These are phyloP conservation scores for Ganoderma multipileum DNA, from an alignment of 1,284 basidiomycete genomes.

Conservation along the genomic window DNA sequence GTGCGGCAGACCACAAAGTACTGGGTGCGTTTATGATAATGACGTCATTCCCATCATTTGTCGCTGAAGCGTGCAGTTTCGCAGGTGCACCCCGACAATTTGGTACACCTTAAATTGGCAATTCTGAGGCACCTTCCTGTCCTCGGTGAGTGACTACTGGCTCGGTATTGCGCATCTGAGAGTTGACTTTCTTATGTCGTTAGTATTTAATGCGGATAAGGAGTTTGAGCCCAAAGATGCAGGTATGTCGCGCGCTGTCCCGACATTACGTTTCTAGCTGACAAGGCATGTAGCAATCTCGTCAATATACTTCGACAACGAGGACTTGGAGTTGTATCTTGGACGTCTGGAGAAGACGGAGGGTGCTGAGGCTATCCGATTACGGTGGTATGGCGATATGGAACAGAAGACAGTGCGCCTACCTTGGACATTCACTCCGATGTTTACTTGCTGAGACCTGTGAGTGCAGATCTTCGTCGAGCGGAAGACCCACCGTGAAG, in stretches of 20 bases:
- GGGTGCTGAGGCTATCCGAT: slow-evolving; percentile 95
- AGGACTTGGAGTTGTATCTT: slow-evolving; percentile 97
- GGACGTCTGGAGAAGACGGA: slow-evolving; percentile 98
- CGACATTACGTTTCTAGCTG: slow-evolving; percentile 1
- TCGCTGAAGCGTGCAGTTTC: slow-evolving; percentile 1
- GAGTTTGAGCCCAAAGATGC: slow-evolving; percentile 92
- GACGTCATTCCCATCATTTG: slow-evolving; percentile 2
- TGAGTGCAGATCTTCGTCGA: slow-evolving; percentile 89
- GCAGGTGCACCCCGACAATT: slow-evolving; percentile 91
- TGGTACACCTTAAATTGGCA: slow-evolving; percentile 95
- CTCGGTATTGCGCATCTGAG: background rate
- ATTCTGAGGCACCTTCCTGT: slow-evolving; percentile 95
- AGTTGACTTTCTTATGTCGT: slow-evolving; percentile 23
- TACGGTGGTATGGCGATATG: slow-evolving; percentile 98
- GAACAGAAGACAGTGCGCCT: slow-evolving; percentile 73
- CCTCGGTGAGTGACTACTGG: slow-evolving; percentile 61
- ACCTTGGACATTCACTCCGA: background rate
- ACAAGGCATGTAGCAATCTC: slow-evolving; percentile 66
- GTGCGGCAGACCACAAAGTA: slow-evolving; percentile 99
- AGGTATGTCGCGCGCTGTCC: slow-evolving; percentile 51
- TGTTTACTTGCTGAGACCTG: background rate
- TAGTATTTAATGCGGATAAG: slow-evolving; percentile 96
- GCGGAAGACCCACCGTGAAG: slow-evolving; percentile 98
- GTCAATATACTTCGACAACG: slow-evolving; percentile 93
- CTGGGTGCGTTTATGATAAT: slow-evolving; percentile 71